Base-by-base conservation (phyloP, 2,329 filamentous ascomycete genomes). In the Fusarium scirpi region DNA sequence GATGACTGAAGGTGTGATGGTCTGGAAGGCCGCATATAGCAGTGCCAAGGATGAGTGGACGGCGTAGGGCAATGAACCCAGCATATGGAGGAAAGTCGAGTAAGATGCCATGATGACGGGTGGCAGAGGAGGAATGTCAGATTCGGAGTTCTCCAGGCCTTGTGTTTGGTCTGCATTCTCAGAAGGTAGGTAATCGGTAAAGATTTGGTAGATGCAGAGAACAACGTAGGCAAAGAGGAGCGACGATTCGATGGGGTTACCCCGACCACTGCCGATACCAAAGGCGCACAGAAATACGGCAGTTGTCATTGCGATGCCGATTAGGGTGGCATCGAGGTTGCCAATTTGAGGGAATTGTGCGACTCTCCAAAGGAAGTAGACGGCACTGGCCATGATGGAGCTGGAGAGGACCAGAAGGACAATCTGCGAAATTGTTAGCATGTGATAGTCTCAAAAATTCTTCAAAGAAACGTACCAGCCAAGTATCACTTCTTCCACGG, bases 41-140 rank as follows among this genome's bases (percentile, higher is more conserved):
- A 98, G 93, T 69, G 91, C 93, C 76, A 97, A 91, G 0, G 91
- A 92, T 1, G 93, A 94, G 79, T 93, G 92, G 6, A 97, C 90
- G 29, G 92, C 94, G 5, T 88, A 91, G 5, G 94, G 95, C n/a
- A 97, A 85, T 6, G 91, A 91, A 59, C 93, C 92, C 40, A 98
- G 84, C 48, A 94, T 88, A 74, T 97, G 93, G 48, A 98, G 85
- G 45, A 98, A 84, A 1, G 95, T 98, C 27, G 94, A 95, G 81
- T 98, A 98, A 9, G 94, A 98, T 8, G 95, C 96, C 95, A 98
- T 98, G 80, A 99, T 95, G 70, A 98, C 94, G 1, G 96, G 96
- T 16, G 96, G 96, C 45, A 99, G 86, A n/a, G 96, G 96, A 41
- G 96, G 96, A 67, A 98, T 96, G 27, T 97, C 94, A n/a, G 92